Evolutionary conservation across 2,329 filamentous ascomycete genomes (phyloP), one percentile per base, ranked within the genome.

Genomic region (Verticillium alfalfae): DNA sequence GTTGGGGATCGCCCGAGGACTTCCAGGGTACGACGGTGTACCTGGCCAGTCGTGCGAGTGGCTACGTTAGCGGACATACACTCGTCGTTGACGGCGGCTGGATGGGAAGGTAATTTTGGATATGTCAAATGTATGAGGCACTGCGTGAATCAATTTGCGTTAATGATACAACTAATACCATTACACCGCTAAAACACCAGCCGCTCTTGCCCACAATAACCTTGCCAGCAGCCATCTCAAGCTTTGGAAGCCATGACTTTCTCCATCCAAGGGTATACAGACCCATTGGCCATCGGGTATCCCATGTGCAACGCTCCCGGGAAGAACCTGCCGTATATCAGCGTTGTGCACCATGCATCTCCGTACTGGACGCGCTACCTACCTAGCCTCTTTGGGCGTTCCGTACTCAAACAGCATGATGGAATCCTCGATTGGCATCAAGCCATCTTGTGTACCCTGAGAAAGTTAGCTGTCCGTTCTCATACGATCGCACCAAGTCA

Each of bases 81-180:
- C 71, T 97, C 67, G 88, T 90, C 34, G 91, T 97, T 56, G 93
- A 97, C 75, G 93, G 93, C 8, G 93, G 93, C 12, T 97, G 92
- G 92, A 96, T 96, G 92, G 92, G 91, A 1, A 81, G 92, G 80
- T 96, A 79, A 67, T 52, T 1, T 10, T 4, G 18, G 18, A 22
- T 7, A 37, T 5, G 36, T 59, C 16, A 34, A 41, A 38, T 39
- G 16, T 15, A 31, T 31, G 26, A 31, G 26, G 26, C 26, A 31
- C 26, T 31, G 26, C 3, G 18, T 31, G 10, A 26, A 8, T 5
- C 45, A 31, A 12, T 45, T n/a, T 45, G 15, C 39, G 39, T 18
- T 22, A 52, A 10, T 52, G 22, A 52, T 52, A 22, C 45, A 52
- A 52, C 45, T 52, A 52, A 52, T 52, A 52, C 45, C 45, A 52